Base-by-base conservation (phyloP, 1,139 yeast species). In the Kodamaea derodonti region DNA sequence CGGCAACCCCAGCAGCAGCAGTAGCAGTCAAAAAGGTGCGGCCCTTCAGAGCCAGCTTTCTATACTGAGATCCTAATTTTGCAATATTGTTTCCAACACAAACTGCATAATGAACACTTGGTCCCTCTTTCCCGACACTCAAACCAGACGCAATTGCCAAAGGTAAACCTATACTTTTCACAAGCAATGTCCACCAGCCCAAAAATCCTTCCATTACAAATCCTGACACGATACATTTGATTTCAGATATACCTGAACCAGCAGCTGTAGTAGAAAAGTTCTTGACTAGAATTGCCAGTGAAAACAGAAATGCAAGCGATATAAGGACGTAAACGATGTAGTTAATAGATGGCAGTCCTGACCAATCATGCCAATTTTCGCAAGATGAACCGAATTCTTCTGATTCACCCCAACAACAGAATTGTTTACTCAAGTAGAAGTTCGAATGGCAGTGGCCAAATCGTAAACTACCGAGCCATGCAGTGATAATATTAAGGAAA, bases 211-310 rank as follows among this genome's bases (percentile, higher is more conserved):
- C 75, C 69, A 85, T 74, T 15, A 76, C 78, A 54, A 90, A 94
- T 0, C 99, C 99, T 0, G 95, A 83, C 2, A 92, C 88, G 45
- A 94, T 88, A 54, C 95, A 85, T 58, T 94, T 94, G 56, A 94
- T 92, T 56, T 94, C 99, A 4, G 97, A 84, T 32, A 94, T 94
- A 0, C 98, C 98, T 3, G 95, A 85, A 0, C 98, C 98, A 1
- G 98, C 95, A 1, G 98, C 98, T 38, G 81, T 72, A 0, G 96
- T 96, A 1, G 96, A 92, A 49, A 77, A 80, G 14, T 60, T 57
- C 46, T 77, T 70, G 30, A 94, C 96, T 30, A 87, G 55, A 11
- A 69, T 56, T 0, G 94, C 87, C 2, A 96, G 80, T 8, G 72
- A 47, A 9, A 69, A 60, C 1, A 94, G 84, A 51, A 90, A 79